Conservation (phyloP, 441 rosid species). For the Capsella rubella region DNA sequence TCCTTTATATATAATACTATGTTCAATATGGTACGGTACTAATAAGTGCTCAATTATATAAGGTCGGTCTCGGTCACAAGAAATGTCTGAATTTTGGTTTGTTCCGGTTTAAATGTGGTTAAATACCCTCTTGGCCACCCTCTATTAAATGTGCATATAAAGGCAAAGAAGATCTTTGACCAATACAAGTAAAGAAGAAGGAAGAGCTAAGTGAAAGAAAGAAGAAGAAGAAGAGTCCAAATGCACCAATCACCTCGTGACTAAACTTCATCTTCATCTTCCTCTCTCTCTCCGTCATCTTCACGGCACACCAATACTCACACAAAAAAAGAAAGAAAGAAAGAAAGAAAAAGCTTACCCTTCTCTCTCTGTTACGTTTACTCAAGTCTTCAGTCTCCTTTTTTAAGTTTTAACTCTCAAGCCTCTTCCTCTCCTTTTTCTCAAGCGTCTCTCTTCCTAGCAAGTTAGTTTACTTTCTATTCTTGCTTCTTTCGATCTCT, state of each 20-base stretch:
- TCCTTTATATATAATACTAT: too few relatives aligned
- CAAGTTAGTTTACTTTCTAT: slow-evolving; percentile 5
- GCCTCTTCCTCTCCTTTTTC: background rate
- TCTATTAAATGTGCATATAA: background rate
- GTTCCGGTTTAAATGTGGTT: too few relatives aligned
- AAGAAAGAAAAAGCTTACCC: background rate
- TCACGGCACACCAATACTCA: slow-evolving; percentile 34
- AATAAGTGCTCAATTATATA: too few relatives aligned
- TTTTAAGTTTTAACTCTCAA: background rate
- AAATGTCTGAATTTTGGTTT: too few relatives aligned
- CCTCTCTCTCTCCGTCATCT: slow-evolving; percentile 32
- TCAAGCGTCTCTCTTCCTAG: slow-evolving; percentile 5
- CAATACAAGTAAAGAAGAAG: background rate
- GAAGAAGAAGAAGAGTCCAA: slow-evolving; percentile 3
- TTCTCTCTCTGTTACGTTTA: slow-evolving; percentile 37
- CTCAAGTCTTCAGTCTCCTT: slow-evolving; percentile 33
- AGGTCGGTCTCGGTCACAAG: background rate
- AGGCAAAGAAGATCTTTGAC: background rate
- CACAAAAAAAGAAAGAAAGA: too few relatives aligned
- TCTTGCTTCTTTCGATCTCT: slow-evolving; percentile 15
- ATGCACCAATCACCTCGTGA: slow-evolving; percentile 29
- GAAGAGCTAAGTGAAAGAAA: background rate
- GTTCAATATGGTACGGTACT: too few relatives aligned
- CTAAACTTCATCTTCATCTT: slow-evolving; percentile 23
- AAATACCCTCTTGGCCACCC: background rate